A percentile compares a stretch with the other conserved stretches of the same genome.
These are phyloP conservation scores for Camellia lanceoleosa DNA, from an alignment of 148 eudicot genomes.

Conservation along the genomic window DNA sequence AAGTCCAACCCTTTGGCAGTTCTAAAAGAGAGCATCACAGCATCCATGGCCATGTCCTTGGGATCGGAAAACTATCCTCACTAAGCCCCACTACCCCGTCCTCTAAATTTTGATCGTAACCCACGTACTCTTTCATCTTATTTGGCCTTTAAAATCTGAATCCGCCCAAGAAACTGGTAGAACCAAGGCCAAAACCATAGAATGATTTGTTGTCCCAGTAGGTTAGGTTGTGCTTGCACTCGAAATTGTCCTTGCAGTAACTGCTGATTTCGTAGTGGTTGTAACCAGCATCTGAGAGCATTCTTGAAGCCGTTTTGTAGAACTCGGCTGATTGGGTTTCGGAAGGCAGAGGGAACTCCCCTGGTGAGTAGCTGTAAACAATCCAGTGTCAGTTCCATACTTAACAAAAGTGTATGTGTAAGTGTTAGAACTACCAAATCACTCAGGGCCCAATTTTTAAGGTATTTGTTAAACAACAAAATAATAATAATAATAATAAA, in stretches of 20 bases:
- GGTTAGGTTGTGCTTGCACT: conserved; percentile 79
- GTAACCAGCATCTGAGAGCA: conserved; percentile 64
- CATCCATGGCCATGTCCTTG: conserved; percentile 74
- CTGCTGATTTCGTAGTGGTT: conserved; percentile 92
- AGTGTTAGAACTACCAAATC: conserved; percentile 9
- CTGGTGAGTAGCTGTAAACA: conserved; percentile 78
- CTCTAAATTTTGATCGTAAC: conserved; percentile 65
- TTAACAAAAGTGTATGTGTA: background rate
- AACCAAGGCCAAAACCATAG: conserved; percentile 84
- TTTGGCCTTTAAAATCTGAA: conserved; percentile 83
- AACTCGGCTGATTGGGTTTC: conserved; percentile 77
- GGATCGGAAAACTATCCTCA: conserved; percentile 28
- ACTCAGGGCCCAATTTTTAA: too few species aligned
- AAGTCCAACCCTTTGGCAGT: conserved; percentile 78
- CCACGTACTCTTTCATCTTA: conserved; percentile 58
- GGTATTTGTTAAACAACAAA: too few species aligned
- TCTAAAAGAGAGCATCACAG: conserved; percentile 85
- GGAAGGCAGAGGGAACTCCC: conserved; percentile 87
- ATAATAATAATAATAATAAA: too few species aligned
- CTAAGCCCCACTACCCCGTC: conserved; percentile 25
- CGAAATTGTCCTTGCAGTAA: conserved; percentile 67
- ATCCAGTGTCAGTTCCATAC: conserved; percentile 6
- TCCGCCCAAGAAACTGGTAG: conserved; percentile 74
- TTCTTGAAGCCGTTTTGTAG: conserved; percentile 78
- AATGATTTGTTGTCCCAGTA: conserved; percentile 79